These are phyloP conservation scores for Piloderma croceum DNA, from an alignment of 768 basidiomycete species.

Conservation along the genomic window DNA sequence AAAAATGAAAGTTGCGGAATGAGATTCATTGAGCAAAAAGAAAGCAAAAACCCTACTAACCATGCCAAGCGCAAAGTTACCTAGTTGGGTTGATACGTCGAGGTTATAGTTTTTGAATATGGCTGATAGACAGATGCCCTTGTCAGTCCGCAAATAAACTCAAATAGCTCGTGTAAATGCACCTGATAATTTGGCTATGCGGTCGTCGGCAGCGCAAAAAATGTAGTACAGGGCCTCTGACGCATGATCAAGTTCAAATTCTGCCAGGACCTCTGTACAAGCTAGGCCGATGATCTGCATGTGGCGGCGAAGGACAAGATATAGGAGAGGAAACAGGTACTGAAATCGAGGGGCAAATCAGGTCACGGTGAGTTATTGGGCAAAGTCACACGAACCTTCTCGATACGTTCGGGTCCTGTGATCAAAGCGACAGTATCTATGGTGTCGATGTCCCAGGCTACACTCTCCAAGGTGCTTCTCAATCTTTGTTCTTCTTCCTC, in stretches of 20 bases:
- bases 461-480: conserved; percentile 19
- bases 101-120: conserved; percentile 24
- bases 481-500: conserved; percentile 21
- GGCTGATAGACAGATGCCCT: conserved; percentile 13
- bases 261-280: conserved; percentile 20
- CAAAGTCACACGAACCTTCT: conserved; percentile 18
- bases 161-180: not conserved
- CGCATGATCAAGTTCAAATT: conserved; percentile 23
- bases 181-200: conserved; percentile 23
- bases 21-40: not conserved
- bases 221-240: conserved; percentile 18
- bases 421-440: conserved; percentile 21
- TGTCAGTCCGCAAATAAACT: not conserved
- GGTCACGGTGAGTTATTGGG: not conserved
- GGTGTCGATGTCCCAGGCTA: conserved; percentile 26
- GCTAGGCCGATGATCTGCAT: conserved; percentile 28
- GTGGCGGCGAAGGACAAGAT: conserved; percentile 30
- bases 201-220: conserved; percentile 16
- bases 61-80: conserved; percentile 22
- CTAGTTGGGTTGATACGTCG: conserved; percentile 19
- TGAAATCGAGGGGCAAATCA: conserved; percentile 7
- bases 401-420: conserved; percentile 28
- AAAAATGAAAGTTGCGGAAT: not conserved
- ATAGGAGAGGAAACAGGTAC: conserved; percentile 31
- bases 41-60: conserved; percentile 12